Conservation (phyloP, 2,329 filamentous ascomycete species). For the Podosphaera aphanis region DNA sequence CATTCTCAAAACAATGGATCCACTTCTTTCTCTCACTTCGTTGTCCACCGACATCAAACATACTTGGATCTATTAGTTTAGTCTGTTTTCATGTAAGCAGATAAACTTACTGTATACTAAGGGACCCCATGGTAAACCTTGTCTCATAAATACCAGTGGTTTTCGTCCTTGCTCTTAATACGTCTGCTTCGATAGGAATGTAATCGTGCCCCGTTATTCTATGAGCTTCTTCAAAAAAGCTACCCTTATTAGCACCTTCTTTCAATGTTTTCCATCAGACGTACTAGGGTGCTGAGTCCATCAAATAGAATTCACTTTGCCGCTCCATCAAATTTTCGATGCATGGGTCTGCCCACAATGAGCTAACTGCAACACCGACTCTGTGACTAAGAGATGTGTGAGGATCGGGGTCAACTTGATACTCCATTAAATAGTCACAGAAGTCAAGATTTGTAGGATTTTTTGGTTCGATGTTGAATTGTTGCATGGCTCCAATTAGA, state of each 20-base stretch:
- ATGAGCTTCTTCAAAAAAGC: slow-evolving; percentile 84
- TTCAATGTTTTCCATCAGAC: slow-evolving; percentile 2
- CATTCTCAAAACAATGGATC: slow-evolving; percentile 99
- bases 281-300: slow-evolving; percentile 98
- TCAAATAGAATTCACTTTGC: slow-evolving; percentile 93
- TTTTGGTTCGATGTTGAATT: slow-evolving; percentile 67
- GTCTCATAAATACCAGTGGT: slow-evolving; percentile 99
- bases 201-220: slow-evolving; percentile 71
- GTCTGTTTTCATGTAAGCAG: neutral
- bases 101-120: slow-evolving; percentile 96
- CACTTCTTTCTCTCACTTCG: slow-evolving; percentile 97
- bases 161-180: slow-evolving; percentile 85
- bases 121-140: slow-evolving; percentile 89
- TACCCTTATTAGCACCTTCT: slow-evolving; percentile 18
- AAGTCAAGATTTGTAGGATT: slow-evolving; percentile 48
- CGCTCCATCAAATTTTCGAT: slow-evolving; percentile 70
- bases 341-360: slow-evolving; percentile 75
- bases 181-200: slow-evolving; percentile 80
- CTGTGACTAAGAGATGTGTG: slow-evolving; percentile 61
- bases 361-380: slow-evolving; percentile 61
- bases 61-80: slow-evolving; percentile 30
- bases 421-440: slow-evolving; percentile 62
- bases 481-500: slow-evolving; percentile 71
- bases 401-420: slow-evolving; percentile 75
- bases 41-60: slow-evolving; percentile 97